phyloP scores from a whole-genome alignment of 2,329 filamentous ascomycete species.

The Seiridium unicorne region DNA sequence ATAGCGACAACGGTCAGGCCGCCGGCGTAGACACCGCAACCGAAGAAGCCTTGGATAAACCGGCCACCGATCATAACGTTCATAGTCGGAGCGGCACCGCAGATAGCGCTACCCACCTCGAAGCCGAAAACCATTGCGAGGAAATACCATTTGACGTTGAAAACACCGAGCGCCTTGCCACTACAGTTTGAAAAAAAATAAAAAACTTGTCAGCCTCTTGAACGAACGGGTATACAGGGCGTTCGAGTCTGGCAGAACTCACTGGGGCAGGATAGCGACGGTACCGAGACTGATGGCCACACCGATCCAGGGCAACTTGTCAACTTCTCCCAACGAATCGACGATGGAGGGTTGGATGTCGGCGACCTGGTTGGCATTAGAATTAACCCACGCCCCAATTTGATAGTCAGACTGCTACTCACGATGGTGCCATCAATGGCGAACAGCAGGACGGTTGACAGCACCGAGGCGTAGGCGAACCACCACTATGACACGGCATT shows the following conservation, averaged over 20 bases:
- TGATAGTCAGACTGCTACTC: conserved; percentile 27
- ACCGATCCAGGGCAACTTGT: conserved; percentile 40
- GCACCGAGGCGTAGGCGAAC: neutral
- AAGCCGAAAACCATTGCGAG: conserved; percentile 18
- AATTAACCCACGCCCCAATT: too few relatives aligned
- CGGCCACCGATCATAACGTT: conserved; percentile 43
- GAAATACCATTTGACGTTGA: conserved; percentile 38
- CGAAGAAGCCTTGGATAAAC: conserved; percentile 39
- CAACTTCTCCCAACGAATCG: conserved; percentile 31
- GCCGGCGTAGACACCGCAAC: conserved; percentile 37
- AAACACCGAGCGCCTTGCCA: conserved; percentile 34
- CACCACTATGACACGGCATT: neutral
- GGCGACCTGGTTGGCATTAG: too few relatives aligned
- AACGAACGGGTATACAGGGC: too few relatives aligned
- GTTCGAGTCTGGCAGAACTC: conserved; percentile 3
- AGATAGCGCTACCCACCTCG: conserved; percentile 30
- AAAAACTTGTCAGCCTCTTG: too few relatives aligned
- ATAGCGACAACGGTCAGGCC: conserved; percentile 17
- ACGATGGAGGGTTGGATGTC: conserved; percentile 39
- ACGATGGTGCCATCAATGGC: conserved; percentile 14
- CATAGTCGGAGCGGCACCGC: conserved; percentile 42
- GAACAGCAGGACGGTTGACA: neutral
- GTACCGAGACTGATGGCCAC: conserved; percentile 39
- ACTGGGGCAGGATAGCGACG: conserved; percentile 26
- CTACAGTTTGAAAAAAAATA: too few relatives aligned